Percentiles rank a stretch among this genome's conserved stretches.
Evolutionary conservation across 2,329 filamentous ascomycete genomes (phyloP).

Genomic region (Elsinoe ampelina): DNA sequence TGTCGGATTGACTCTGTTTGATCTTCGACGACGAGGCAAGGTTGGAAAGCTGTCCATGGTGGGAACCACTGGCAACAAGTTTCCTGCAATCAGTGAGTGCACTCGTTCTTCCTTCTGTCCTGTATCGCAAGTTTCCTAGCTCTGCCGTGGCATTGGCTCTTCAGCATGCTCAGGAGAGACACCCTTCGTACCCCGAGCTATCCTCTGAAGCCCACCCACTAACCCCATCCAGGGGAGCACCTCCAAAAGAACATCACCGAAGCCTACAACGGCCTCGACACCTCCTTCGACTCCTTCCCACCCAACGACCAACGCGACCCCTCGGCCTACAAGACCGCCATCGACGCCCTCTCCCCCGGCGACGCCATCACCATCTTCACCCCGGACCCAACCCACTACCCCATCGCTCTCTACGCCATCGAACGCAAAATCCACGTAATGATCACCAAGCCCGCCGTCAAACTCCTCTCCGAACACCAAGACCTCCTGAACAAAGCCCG

Average conservation of each 20-base stretch:
- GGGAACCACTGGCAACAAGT: slow-evolving; percentile 80
- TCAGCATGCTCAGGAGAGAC: background rate
- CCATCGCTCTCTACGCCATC: slow-evolving; percentile 86
- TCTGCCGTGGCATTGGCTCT: background rate
- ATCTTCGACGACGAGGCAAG: slow-evolving; percentile 78
- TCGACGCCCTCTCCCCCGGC: slow-evolving; percentile 70
- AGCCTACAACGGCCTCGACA: slow-evolving; percentile 82
- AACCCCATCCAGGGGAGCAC: slow-evolving; percentile 54
- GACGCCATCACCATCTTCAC: slow-evolving; percentile 96
- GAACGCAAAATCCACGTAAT: slow-evolving; percentile 81
- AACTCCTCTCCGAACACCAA: slow-evolving; percentile 71
- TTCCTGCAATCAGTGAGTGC: slow-evolving; percentile 72
- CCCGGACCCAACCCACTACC: slow-evolving; percentile 83
- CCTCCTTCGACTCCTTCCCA: slow-evolving; percentile 74
- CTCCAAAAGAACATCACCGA: slow-evolving; percentile 78
- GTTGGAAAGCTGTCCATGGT: slow-evolving; percentile 82
- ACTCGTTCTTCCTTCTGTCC: background rate
- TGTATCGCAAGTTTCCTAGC: background rate
- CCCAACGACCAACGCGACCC: slow-evolving; percentile 64
- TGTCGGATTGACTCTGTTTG: slow-evolving; percentile 81
- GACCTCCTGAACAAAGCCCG: slow-evolving; percentile 62
- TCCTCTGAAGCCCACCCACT: background rate
- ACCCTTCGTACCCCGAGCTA: too few species aligned
- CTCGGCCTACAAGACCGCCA: slow-evolving; percentile 78
- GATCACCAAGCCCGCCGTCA: slow-evolving; percentile 88